Evolutionary conservation across 257 asterid species (phyloP), one percentile per base, ranked within the genome.

Genomic region (Phtheirospermum japonicum): DNA sequence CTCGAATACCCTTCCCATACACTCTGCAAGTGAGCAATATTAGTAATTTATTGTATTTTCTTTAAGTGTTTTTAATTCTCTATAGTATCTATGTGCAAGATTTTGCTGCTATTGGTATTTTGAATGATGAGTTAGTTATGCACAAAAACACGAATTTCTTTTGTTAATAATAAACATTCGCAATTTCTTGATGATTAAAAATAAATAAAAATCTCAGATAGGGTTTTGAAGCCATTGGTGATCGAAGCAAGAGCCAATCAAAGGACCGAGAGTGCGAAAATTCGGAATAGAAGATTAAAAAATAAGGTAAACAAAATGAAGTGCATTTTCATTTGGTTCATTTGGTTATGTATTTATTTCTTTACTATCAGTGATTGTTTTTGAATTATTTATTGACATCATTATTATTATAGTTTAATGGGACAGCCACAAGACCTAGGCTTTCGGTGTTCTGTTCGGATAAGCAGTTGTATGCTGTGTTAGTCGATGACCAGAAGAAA

Each of bases 371-470:
- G 45, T 39, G 13, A 39, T 49, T 49, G 30, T 39, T 48, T 65
- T 39, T 28, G 64, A 42, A n/a, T 51, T 62, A 13, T 48, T 45
- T 11, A 34, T 54, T 37, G 34, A 69, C 28, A 19, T 32, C 46
- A 5, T 51, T 34, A 13, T 40, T 32, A 17, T 19, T 42, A 6
- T 57, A 88, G 98, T 91, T 78, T 17, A 83, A 91, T 40, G 96
- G 96, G 49, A 88, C 86, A 3, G 80, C 89, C 4, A 57, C 70
- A 59, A 85, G 68, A 65, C 96, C 95, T 39, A 86, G 96, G 85
- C 95, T 86, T 39, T 91, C 95, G 7, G 96, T 88, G 37, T 91
- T 88, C 82, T 88, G 88, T 74, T 91, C 95, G 30, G 80, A 76
- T 9, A 88, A 84, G 71, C 98, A 88, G 69, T 52, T 91, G 66